Percentiles rank a stretch among this genome's conserved stretches.
Conservation (phyloP, 106 monocot species). For the Acorus calamus region DNA sequence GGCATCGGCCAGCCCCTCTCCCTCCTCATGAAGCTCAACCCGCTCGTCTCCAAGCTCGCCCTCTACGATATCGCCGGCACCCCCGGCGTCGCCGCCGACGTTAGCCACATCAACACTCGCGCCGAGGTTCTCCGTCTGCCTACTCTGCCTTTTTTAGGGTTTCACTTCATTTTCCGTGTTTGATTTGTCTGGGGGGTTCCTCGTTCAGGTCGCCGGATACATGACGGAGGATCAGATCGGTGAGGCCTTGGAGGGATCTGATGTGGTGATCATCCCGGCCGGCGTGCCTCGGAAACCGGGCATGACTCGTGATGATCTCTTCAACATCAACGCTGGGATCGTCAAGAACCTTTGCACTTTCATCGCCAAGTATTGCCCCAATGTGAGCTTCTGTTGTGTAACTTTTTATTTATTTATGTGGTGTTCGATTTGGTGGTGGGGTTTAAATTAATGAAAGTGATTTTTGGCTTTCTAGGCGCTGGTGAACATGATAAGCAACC, state of each 20-base stretch:
- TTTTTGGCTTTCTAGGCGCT: constrained; percentile 22
- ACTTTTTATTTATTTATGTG: too few relatives aligned
- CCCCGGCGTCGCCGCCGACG: too few relatives aligned
- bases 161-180: background rate
- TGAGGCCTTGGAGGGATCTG: constrained; percentile 49
- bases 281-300: constrained; percentile 81
- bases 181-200: background rate
- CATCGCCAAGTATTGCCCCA: constrained; percentile 75
- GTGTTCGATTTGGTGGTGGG: too few relatives aligned
- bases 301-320: constrained; percentile 85
- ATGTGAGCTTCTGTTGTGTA: constrained; percentile 16
- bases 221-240: constrained; percentile 60
- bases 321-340: constrained; percentile 80
- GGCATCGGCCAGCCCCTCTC: too few relatives aligned
- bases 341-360: constrained; percentile 59
- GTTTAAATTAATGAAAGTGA: too few relatives aligned
- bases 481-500: constrained; percentile 96
- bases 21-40: too few relatives aligned
- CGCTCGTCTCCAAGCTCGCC: too few relatives aligned
- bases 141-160: too few relatives aligned
- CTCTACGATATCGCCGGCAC: too few relatives aligned
- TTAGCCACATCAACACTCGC: too few relatives aligned
- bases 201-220: constrained; percentile 44
- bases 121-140: too few relatives aligned
- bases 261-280: constrained; percentile 61